Evolutionary conservation across 2,329 filamentous ascomycete genomes (phyloP), one percentile per base, ranked within the genome.

Genomic region (Ilyonectria robusta): DNA sequence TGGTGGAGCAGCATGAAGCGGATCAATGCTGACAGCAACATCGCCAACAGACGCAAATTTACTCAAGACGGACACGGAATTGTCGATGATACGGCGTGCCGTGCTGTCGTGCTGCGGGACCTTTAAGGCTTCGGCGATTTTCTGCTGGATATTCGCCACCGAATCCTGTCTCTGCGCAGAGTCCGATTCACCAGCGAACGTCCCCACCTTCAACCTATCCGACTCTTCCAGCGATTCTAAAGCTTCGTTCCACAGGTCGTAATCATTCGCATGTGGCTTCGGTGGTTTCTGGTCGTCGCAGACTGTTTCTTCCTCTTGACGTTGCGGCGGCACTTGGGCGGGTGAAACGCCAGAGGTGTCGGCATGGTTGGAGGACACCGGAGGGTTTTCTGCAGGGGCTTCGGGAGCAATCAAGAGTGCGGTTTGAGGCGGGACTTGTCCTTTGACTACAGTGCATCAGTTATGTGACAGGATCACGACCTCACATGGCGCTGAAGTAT

Each of bases 1-100:
- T 26, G 65, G 65, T 3, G 62, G 47, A 17, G 61, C 46, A 17
- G 46, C 46, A 54, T 68, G 51, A 10, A 61, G 10, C 8, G 61
- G 61, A n/a, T 68, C 65, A 46, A 54, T 54, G 11, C 19, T 35
- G 6, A 59, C 57, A 21, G 42, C 57, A 15, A 59, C 26, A 3
- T 67, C 65, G 6, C 55, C 65, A 21, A 61, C 29, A 15, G 15
- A 19, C 2, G 44, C 48, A 46, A 67, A 62, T 29, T 54, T 62
- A 2, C n/a, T 21, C 13, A 55, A 37, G 3, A 55, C 7, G 4
- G n/a, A 50, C 1, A 50, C 47, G 1, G 23, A 50, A 29, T 29
- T 50, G 7, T 31, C 23, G 13, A 50, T n/a, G 2, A 50, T 29
- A 5, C 47, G 15, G 47, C 23, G 47, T 50, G 23, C 15, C 23